Evolutionary conservation across 2,329 filamentous ascomycete genomes (phyloP).

Genomic region (Eutypa lata): DNA sequence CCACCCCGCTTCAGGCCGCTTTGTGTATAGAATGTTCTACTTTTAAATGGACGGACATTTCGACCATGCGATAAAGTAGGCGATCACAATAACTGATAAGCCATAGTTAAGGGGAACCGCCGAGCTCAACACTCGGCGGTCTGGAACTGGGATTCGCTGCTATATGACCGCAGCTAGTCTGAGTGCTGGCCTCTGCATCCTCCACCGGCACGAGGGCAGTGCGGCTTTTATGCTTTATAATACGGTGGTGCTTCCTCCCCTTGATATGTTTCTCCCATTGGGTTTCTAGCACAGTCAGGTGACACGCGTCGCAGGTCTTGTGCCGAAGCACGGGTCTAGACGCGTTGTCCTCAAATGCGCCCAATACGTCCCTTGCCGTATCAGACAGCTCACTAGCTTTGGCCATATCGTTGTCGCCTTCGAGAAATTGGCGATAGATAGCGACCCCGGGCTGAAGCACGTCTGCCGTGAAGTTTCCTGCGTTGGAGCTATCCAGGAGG

Average conservation of each 20-base stretch:
- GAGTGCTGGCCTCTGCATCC: too few relatives aligned
- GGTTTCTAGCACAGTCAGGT: slow-evolving; percentile 57
- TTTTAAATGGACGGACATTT: too few relatives aligned
- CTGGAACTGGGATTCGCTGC: too few relatives aligned
- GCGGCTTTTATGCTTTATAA: slow-evolving; percentile 22
- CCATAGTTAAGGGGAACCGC: too few relatives aligned
- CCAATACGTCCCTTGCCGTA: slow-evolving; percentile 53
- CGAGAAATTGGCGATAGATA: slow-evolving; percentile 63
- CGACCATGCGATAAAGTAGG: too few relatives aligned
- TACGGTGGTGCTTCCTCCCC: slow-evolving; percentile 36
- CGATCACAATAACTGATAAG: too few relatives aligned
- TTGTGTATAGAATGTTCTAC: too few relatives aligned
- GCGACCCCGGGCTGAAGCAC: slow-evolving; percentile 64
- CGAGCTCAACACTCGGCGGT: too few relatives aligned
- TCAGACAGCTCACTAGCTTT: slow-evolving; percentile 46
- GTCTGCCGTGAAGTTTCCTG: slow-evolving; percentile 55
- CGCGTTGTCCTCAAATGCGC: slow-evolving; percentile 51
- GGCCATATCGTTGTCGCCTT: slow-evolving; percentile 51
- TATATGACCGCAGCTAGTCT: too few relatives aligned
- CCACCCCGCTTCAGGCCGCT: too few relatives aligned
- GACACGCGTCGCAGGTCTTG: slow-evolving; percentile 70
- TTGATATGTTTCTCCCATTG: slow-evolving; percentile 45
- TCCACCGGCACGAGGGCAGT: slow-evolving; percentile 22
- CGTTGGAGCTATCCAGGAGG: slow-evolving; percentile 75
- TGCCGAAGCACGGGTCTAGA: slow-evolving; percentile 35